These are phyloP conservation scores for Moesziomyces aphidis DNA, from an alignment of 1,284 basidiomycete species.

Conservation along the genomic window DNA sequence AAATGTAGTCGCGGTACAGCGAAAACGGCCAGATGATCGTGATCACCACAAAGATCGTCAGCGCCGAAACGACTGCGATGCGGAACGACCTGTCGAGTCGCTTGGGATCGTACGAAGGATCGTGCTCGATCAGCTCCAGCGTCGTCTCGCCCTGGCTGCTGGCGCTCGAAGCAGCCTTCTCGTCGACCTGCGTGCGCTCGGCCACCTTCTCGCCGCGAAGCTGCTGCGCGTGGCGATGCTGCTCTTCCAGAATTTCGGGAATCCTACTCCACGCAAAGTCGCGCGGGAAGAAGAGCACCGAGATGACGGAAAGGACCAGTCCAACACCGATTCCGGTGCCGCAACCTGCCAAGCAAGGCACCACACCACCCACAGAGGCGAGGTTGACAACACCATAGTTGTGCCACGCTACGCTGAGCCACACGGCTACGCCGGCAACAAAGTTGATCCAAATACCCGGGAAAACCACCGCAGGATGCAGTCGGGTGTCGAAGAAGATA, in stretches of 20 bases:
- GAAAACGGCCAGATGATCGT: constrained; percentile 66
- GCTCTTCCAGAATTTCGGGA: constrained; percentile 38
- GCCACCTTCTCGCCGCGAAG: constrained; percentile 5
- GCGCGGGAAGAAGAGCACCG: constrained; percentile 43
- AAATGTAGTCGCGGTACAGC: constrained; percentile 66
- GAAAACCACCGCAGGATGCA: constrained; percentile 53
- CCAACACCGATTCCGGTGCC: constrained; percentile 55
- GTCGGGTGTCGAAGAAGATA: constrained; percentile 58
- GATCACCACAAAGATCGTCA: constrained; percentile 56
- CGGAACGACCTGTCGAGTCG: constrained; percentile 40
- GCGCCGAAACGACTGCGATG: constrained; percentile 30
- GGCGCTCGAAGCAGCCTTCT: constrained; percentile 17
- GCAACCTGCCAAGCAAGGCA: constrained; percentile 56
- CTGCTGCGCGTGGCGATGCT: constrained; percentile 22
- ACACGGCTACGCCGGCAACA: constrained; percentile 56
- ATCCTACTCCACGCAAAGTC: constrained; percentile 55
- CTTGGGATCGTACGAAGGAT: constrained; percentile 30
- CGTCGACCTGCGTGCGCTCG: background rate
- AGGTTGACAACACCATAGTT: constrained; percentile 49
- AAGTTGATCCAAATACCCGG: constrained; percentile 65
- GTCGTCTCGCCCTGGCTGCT: constrained; percentile 28
- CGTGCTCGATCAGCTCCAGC: constrained; percentile 44
- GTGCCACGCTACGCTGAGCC: constrained; percentile 58
- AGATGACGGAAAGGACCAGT: constrained; percentile 30
- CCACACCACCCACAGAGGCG: constrained; percentile 40